Evolutionary conservation across 2,329 filamentous ascomycete species (phyloP), one percentile per base, ranked within the genome.

Genomic region (Colletotrichum neosansevieriae): DNA sequence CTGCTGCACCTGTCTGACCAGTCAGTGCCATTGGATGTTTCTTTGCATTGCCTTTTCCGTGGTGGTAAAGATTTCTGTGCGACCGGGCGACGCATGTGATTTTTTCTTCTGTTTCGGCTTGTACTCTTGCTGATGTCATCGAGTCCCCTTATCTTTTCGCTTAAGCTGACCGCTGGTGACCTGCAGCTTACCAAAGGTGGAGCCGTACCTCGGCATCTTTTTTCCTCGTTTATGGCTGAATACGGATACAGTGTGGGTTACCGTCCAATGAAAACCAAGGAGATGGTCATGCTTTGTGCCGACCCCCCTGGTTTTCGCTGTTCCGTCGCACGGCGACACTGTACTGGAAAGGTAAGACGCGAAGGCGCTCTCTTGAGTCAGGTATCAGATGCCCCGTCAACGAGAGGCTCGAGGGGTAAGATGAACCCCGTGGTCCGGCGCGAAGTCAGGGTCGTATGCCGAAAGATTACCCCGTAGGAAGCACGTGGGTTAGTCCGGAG

Each of bases 121-220:
- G 29, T 29, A 29, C 49, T 19, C 32, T 50, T 59, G 63, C 50
- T 67, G 66, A 69, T 69, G 66, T 69, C 66, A 69, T 66, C 66
- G 66, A 69, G n/a, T 34, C 15, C 29, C 50, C 19, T 34, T 11
- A 32, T 19, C 15, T n/a, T 21, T 10, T 29, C 7, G 9, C 17
- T 45, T 19, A 7, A 45, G 36, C 13, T 17, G 38, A n/a, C 32
- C 32, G 13, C 19, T 42, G 53, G 29, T 12, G 53, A 11, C 36
- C 36, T 62, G 29, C 49, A 11, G 65, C 36, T 44, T 66, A 45
- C 60, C 45, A 47, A 49, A 63, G 21, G 42, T 65, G 66, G 62
- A 6, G 34, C 13, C 12, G 42, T 54, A 66, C 66, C 66, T 69
- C 66, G 66, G 66, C 66, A 54, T 66, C 61, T 66, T 60, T 60